These are phyloP conservation scores for Aechmea fasciata DNA, from an alignment of 176 grass and related monocot genomes.

Conservation along the genomic window DNA sequence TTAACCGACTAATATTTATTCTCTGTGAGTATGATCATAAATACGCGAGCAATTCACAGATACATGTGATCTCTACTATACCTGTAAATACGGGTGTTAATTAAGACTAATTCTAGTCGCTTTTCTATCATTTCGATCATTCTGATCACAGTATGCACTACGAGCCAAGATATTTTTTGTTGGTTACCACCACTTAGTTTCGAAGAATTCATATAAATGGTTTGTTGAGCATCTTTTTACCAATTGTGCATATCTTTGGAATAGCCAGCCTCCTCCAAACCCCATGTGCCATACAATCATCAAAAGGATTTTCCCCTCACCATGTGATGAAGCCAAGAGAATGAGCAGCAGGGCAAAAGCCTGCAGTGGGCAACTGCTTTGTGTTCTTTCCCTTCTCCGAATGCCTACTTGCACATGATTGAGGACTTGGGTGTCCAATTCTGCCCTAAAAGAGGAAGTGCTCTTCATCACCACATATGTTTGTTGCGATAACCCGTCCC, in stretches of 20 bases:
- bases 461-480: neutral
- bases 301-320: neutral
- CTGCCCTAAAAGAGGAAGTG: neutral
- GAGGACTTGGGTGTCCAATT: conserved; percentile 11
- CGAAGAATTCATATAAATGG: neutral
- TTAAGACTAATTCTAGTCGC: too few species aligned
- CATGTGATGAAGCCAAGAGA: neutral
- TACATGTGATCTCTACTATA: too few species aligned
- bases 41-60: too few species aligned
- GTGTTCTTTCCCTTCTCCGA: neutral
- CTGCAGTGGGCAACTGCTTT: neutral
- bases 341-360: neutral
- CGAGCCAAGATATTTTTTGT: too few species aligned
- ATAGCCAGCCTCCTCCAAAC: neutral
- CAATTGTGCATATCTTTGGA: neutral
- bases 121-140: too few species aligned
- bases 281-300: conserved; percentile 2
- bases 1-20: too few species aligned
- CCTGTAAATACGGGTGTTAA: too few species aligned
- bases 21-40: too few species aligned
- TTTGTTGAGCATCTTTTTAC: neutral
- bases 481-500: neutral
- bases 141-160: too few species aligned
- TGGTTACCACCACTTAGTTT: too few species aligned
- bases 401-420: conserved; percentile 4